phyloP scores from a whole-genome alignment of 345 rosid species.

The Lepidium aucheri region DNA sequence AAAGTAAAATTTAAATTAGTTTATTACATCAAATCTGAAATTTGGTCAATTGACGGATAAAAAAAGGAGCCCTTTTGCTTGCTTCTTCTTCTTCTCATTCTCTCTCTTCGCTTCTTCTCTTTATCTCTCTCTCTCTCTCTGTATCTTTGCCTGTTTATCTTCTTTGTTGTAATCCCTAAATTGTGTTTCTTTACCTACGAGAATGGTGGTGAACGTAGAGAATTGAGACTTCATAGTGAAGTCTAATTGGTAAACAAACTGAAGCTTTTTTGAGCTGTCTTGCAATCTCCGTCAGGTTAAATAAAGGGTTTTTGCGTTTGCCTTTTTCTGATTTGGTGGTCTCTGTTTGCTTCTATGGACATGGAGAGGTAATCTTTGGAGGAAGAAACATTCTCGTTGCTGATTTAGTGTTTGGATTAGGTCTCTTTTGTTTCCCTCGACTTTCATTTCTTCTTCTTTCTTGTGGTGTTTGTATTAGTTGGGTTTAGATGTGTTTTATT shows the following conservation, averaged over 20 bases:
- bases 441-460: neutral
- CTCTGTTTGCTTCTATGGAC: conserved; percentile 33
- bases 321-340: conserved; percentile 19
- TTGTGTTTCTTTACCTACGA: neutral
- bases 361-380: conserved; percentile 40
- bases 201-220: neutral
- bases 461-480: neutral
- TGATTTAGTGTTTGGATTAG: neutral
- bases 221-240: neutral
- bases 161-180: conserved; percentile 13
- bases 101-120: neutral
- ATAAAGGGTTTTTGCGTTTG: neutral
- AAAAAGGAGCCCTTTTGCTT: conserved; percentile 1
- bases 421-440: neutral
- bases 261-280: neutral
- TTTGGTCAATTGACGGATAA: conserved; percentile 20
- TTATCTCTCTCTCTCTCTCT: conserved; percentile 1
- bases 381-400: neutral
- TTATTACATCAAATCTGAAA: conserved; percentile 17
- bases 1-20: neutral
- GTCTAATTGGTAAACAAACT: neutral
- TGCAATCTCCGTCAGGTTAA: conserved; percentile 3
- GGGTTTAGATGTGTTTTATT: neutral
- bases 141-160: neutral
- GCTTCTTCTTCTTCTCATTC: conserved; percentile 17